Conservation (phyloP, 2,329 filamentous ascomycete species). For the Zasmidium citrigriseum region DNA sequence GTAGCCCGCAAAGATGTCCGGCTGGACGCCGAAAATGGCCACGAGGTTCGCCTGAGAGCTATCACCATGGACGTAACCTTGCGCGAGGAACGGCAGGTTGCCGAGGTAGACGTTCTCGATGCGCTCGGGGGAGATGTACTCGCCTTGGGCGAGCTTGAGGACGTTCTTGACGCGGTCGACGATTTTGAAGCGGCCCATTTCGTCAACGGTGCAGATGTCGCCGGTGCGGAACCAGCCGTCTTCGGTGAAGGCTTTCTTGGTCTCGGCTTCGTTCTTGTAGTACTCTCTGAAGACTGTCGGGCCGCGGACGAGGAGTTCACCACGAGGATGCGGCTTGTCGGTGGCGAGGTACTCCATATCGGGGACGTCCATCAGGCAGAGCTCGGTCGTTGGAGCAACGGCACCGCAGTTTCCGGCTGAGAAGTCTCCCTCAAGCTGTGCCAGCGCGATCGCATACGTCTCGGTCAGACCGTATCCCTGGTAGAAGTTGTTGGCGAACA, state of each 20-base stretch:
- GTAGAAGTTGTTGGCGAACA: slow-evolving; percentile 73
- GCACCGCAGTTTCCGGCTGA: slow-evolving; percentile 79
- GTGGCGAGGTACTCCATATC: slow-evolving; percentile 90
- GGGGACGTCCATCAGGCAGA: slow-evolving; percentile 81
- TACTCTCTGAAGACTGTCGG: slow-evolving; percentile 82
- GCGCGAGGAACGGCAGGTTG: slow-evolving; percentile 73
- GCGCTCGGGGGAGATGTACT: slow-evolving; percentile 96
- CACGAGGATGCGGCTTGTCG: slow-evolving; percentile 86
- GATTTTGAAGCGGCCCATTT: slow-evolving; percentile 83
- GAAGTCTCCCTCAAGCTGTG: slow-evolving; percentile 72
- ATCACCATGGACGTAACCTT: slow-evolving; percentile 90
- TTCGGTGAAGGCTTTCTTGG: slow-evolving; percentile 73
- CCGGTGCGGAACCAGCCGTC: slow-evolving; percentile 98
- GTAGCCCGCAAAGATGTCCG: slow-evolving; percentile 77
- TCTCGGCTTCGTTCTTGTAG: slow-evolving; percentile 88
- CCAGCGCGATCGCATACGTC: slow-evolving; percentile 75
- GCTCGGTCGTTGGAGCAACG: slow-evolving; percentile 67
- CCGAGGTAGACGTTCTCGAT: slow-evolving; percentile 94
- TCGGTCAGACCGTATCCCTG: slow-evolving; percentile 96
- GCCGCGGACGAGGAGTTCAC: slow-evolving; percentile 83
- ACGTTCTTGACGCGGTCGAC: slow-evolving; percentile 98
- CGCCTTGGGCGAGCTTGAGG: slow-evolving; percentile 95
- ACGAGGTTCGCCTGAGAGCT: slow-evolving; percentile 79
- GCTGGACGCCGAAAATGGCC: slow-evolving; percentile 83
- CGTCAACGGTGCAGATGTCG: slow-evolving; percentile 85